These are phyloP conservation scores for Fusarium algeriense DNA, from an alignment of 2,329 filamentous ascomycete genomes.

Conservation along the genomic window DNA sequence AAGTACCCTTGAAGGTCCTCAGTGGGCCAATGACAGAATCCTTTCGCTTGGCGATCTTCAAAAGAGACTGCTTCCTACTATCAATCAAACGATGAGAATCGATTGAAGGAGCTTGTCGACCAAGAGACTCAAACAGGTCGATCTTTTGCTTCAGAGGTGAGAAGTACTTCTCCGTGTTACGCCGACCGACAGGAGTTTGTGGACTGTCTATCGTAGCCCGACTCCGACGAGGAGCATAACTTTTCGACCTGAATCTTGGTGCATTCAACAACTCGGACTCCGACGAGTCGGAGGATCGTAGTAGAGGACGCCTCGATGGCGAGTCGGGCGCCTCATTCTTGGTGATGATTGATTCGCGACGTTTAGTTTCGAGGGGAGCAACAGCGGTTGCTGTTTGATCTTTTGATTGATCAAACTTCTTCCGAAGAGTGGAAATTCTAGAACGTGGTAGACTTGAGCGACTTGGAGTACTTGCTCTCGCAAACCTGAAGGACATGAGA, in stretches of 20 bases:
- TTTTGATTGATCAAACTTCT: conserved; percentile 36
- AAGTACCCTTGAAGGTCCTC: conserved; percentile 22
- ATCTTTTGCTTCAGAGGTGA: conserved; percentile 49
- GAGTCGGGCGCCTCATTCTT: neutral
- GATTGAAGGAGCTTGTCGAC: neutral
- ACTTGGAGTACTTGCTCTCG: neutral
- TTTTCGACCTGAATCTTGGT: conserved; percentile 7
- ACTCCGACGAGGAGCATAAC: neutral
- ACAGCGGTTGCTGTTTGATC: conserved; percentile 13
- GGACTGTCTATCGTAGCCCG: neutral
- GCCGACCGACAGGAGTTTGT: conserved; percentile 1
- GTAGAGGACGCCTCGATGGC: conserved; percentile 7
- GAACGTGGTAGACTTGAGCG: conserved; percentile 33
- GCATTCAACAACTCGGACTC: neutral
- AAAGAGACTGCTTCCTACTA: neutral
- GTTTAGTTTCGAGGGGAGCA: conserved; percentile 22
- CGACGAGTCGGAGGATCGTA: conserved; percentile 19
- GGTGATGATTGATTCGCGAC: conserved; percentile 7
- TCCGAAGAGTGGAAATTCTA: conserved; percentile 42
- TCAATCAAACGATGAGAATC: neutral
- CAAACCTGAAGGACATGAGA: conserved; percentile 16
- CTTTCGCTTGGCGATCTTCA: neutral
- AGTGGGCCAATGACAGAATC: conserved; percentile 1
- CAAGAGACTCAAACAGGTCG: conserved; percentile 49
- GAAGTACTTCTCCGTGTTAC: conserved; percentile 12